Evolutionary conservation across 352 stramenopile genomes (phyloP), one percentile per base, ranked within the genome.

Genomic region (Globisporangium nunn): DNA sequence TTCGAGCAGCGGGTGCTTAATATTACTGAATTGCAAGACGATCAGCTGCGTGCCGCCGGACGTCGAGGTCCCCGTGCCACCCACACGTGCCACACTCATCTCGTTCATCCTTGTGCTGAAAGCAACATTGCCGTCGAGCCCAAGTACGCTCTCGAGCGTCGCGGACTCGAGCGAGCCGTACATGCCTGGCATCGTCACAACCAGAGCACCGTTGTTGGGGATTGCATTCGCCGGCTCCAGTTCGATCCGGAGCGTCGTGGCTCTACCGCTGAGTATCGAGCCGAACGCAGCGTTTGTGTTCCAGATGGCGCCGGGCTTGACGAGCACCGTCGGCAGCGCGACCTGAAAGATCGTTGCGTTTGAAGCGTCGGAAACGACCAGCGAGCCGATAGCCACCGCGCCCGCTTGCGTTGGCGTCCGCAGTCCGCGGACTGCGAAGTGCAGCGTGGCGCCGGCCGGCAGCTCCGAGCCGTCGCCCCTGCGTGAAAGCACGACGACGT

Each of bases 1-100:
- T 66, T 91, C 81, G 2, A 90, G 48, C 18, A 66, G 33, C 4
- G 81, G 79, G 15, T 90, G 75, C 17, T 55, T 2, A 3, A 88
- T 50, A 17, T 56, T 63, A 33, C 63, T 39, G 7, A 88, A 17
- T 5, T 56, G 18, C 2, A 88, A 17, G 3, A 54, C 44, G 0
- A 87, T 61, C 2, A 58, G 31, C 29, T 72, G 64, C 23, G 23
- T 23, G 56, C 74, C 72, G 1, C 39, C 75, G 0, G 31, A 14
- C 8, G 64, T 63, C 4, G 59, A 59, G 2, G 54, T 64, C 3
- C 66, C 68, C 6, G 62, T 70, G 4, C 40, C n/a, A 50, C 54
- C 55, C 14, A 62, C n/a, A 10, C 67, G 50, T 3, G 52, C 64
- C 17, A 81, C 31, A 15, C 51, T 58, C 53, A 76, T 56, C 23